Conservation (phyloP, 2,329 filamentous ascomycete genomes). For the Emmonsiellopsis sp. region DNA sequence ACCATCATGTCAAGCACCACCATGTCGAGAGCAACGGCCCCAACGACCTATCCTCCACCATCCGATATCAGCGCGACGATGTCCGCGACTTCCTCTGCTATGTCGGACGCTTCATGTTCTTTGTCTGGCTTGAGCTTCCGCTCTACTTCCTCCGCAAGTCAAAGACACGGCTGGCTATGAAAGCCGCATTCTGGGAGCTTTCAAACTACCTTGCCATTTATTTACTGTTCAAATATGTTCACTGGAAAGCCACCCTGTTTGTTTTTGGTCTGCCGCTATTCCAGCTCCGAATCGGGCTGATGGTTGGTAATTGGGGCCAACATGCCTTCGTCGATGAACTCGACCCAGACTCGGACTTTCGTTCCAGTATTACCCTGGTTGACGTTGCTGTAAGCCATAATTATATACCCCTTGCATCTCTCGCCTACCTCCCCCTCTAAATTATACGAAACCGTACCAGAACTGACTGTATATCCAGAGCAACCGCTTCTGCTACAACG, state of each 20-base stretch:
- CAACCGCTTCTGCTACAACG: constrained; percentile 75
- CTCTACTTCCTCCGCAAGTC: constrained; percentile 60
- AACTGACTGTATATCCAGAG: constrained; percentile 40
- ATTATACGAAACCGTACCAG: background rate
- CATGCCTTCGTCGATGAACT: constrained; percentile 69
- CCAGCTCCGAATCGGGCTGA: constrained; percentile 59
- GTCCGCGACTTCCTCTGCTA: constrained; percentile 60
- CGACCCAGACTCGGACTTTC: constrained; percentile 67
- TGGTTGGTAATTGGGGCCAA: constrained; percentile 79
- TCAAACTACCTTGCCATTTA: constrained; percentile 46
- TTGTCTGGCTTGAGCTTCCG: constrained; percentile 67
- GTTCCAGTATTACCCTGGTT: constrained; percentile 69
- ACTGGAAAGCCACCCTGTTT: constrained; percentile 51
- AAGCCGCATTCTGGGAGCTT: constrained; percentile 53
- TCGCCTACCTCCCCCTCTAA: background rate
- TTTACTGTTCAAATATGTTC: constrained; percentile 39
- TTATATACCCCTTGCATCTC: background rate
- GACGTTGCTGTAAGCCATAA: constrained; percentile 61
- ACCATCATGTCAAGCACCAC: constrained; percentile 79
- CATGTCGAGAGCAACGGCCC: constrained; percentile 75
- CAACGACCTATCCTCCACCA: constrained; percentile 64
- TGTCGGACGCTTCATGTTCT: constrained; percentile 60
- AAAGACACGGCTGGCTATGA: constrained; percentile 45
- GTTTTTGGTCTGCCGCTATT: constrained; percentile 58
- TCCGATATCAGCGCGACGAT: constrained; percentile 66